Base-by-base conservation (phyloP, 129 eudicot species). In the Centella asiatica region DNA sequence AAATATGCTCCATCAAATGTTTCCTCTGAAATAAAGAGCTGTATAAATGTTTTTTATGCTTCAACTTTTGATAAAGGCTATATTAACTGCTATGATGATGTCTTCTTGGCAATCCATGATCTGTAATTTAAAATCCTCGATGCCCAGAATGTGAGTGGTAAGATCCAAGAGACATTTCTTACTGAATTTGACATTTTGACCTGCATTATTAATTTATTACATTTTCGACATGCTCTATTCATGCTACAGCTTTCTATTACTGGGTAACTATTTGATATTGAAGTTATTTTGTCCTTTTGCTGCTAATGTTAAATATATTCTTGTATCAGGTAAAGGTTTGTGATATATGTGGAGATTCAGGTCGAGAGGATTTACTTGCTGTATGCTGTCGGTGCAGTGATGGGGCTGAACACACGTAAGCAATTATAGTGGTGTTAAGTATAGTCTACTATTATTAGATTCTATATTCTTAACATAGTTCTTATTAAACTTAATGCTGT, bases 381-480 rank as follows among this genome's bases (percentile, higher is more conserved):
- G 77, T 84, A 60, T 92, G 98, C 58, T 81, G 82, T 67, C 69
- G 79, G 72, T 92, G 98, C 57, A 83, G 76, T 76, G 98, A 92
- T 81, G 98, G 98, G 55, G 98, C 98, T 22, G 98, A 92, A 67
- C 98, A 92, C 77, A 87, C 90, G 98, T 92, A 87, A 92, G 95
- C 19, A 58, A 9, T 2, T 7, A 28, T 24, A 57, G 48, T 29
- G 64, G 22, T 60, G 5, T n/a, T 40, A 20, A 32, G 32, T 56
- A 19, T 29, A 56, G 22, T 39, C 24, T 57, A 11, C 49, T 9
- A 11, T 20, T 26, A 25, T 45, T 44, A 3, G 17, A 50, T 50
- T 62, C 57, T 51, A 36, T 45, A 28, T 54, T 18, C 20, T 47
- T 27, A 25, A 13, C 29, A 2, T 19, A 34, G 39, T 42, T 44